Conservation (phyloP, 805 yeast species). For the Nakazawaea sp. region DNA sequence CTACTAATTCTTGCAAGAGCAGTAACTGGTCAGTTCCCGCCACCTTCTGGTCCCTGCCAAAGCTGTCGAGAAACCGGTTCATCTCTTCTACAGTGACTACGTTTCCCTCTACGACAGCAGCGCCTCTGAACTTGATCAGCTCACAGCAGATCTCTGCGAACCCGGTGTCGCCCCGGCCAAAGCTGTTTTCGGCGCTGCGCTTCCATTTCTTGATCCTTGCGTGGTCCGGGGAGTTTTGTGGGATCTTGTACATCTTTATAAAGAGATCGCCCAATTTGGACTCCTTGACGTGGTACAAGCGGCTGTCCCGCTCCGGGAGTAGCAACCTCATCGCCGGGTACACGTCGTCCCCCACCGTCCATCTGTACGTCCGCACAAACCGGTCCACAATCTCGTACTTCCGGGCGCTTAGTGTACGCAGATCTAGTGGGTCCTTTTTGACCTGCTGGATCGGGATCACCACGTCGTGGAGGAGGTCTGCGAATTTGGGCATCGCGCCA, state of each 20-base stretch:
- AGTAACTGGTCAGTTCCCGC: constrained; percentile 32
- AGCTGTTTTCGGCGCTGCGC: constrained; percentile 28
- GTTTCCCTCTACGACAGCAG: constrained; percentile 29
- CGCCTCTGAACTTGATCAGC: constrained; percentile 39
- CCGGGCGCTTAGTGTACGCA: constrained; percentile 12
- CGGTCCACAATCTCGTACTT: constrained; percentile 17
- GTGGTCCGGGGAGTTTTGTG: constrained; percentile 57
- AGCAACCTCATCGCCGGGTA: constrained; percentile 59
- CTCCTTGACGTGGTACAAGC: constrained; percentile 58
- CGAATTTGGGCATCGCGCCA: constrained; percentile 33
- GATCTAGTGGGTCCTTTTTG: constrained; percentile 16
- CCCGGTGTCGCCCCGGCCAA: constrained; percentile 25
- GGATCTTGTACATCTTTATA: constrained; percentile 46
- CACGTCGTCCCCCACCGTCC: constrained; percentile 52
- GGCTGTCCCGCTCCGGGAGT: constrained; percentile 55
- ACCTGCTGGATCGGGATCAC: constrained; percentile 33
- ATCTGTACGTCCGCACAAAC: constrained; percentile 46
- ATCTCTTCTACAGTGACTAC: constrained; percentile 40
- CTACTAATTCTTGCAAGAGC: constrained; percentile 43
- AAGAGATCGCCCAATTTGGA: constrained; percentile 45
- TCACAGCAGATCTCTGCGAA: constrained; percentile 44
- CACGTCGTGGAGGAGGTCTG: constrained; percentile 31
- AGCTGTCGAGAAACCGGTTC: constrained; percentile 36
- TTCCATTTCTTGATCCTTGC: constrained; percentile 42
- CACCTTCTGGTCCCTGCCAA: constrained; percentile 21